These are phyloP conservation scores for Solanum chiquidenum DNA, from an alignment of 257 asterid genomes.

Conservation along the genomic window DNA sequence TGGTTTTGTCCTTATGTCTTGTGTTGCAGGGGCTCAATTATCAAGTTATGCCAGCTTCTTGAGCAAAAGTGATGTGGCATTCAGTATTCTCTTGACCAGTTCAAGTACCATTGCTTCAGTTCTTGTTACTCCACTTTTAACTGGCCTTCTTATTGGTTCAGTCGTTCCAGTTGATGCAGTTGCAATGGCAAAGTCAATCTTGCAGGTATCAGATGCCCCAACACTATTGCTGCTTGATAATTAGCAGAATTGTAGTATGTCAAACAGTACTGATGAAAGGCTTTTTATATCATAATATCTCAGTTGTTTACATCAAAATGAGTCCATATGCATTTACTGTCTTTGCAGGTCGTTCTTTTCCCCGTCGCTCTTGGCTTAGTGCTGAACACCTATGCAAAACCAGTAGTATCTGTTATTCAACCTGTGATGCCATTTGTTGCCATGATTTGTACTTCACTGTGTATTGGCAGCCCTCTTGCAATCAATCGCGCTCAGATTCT, in stretches of 20 bases:
- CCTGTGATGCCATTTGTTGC: constrained; percentile 94
- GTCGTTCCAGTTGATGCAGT: constrained; percentile 92
- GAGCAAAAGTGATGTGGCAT: constrained; percentile 90
- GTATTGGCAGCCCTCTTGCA: constrained; percentile 98
- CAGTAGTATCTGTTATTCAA: constrained; percentile 70
- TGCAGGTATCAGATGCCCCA: constrained; percentile 50
- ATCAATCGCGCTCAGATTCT: constrained; percentile 77
- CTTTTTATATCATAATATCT: background rate
- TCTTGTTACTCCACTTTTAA: constrained; percentile 71
- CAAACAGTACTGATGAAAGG: background rate
- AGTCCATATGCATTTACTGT: background rate
- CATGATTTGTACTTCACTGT: constrained; percentile 88
- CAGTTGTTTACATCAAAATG: background rate
- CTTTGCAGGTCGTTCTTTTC: constrained; percentile 77
- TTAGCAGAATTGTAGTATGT: background rate
- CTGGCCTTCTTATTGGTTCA: constrained; percentile 93
- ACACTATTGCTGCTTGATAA: background rate
- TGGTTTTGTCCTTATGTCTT: constrained; percentile 81
- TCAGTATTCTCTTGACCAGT: constrained; percentile 90
- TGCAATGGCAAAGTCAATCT: constrained; percentile 93
- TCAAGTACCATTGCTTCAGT: constrained; percentile 87
- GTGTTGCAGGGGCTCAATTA: constrained; percentile 95
- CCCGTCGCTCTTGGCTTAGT: constrained; percentile 71
- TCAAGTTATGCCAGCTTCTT: constrained; percentile 96
- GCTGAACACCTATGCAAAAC: constrained; percentile 79